Evolutionary conservation across 2,329 filamentous ascomycete species (phyloP), one percentile per base, ranked within the genome.

Genomic region (Arthrinium phaeospermum): DNA sequence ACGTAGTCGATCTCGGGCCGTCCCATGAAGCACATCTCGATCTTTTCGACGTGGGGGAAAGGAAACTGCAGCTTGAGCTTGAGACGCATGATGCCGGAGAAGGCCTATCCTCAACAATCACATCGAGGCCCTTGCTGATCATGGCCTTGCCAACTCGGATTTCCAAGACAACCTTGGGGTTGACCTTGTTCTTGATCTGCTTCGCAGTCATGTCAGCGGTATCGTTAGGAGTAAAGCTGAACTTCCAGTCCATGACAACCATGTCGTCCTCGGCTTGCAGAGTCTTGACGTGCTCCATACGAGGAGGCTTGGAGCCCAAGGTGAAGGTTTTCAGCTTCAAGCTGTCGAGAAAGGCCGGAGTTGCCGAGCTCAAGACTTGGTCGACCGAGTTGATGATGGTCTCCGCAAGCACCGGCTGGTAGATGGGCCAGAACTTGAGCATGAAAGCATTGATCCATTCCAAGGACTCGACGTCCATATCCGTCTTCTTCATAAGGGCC

Each of bases 361-460:
- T 98, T 2, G 95, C 92, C 0, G 94, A 95, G 80, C 95, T 98
- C 72, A 99, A 87, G 69, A 99, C 95, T 85, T 98, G 96, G 79
- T 99, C 96, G 68, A 98, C 96, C 0, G 95, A 95, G 81, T 92
- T 94, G 83, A 98, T 93, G 78, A 99, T 93, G 30, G 94, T 97
- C 77, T 96, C 91, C 73, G 95, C 96, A 16, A 99, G 89, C 13
- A 98, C 94, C 0, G 96, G 96, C 71, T 96, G 94, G 81, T 98
- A 98, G 79, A 99, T 99, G 74, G 96, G 96, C 96, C 96, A 99
- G 85, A 99, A 99, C 82, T 99, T 99, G 84, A 97, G 91, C 78
- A 99, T 82, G 85, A 99, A 99, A 77, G 94, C 97, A 87, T 99
- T 99, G 82, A 99, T 98, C 96, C 96, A 99, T 82, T 99, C 96